These are phyloP conservation scores for Xylaria grammica DNA, from an alignment of 495 filamentous ascomycete species.

Conservation along the genomic window DNA sequence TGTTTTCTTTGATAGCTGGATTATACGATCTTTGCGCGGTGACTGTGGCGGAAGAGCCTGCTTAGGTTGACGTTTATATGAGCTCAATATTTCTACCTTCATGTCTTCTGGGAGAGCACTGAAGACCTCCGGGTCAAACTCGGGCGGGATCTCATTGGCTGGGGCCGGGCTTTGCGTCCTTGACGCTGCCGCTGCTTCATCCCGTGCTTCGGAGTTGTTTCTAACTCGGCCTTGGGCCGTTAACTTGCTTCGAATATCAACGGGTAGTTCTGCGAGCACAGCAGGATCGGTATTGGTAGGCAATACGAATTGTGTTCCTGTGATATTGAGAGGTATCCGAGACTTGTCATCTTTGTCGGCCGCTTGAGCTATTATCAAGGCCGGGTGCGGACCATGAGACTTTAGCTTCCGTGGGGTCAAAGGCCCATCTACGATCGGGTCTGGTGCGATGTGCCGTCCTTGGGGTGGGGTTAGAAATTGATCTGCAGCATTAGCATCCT, in stretches of 20 bases:
- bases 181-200: conserved; percentile 30
- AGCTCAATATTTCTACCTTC: conserved; percentile 75
- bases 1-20: conserved; percentile 55
- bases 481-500: conserved; percentile 23
- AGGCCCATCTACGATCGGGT: conserved; percentile 51
- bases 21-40: conserved; percentile 58
- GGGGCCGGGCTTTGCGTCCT: conserved; percentile 49
- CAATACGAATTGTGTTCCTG: conserved; percentile 87
- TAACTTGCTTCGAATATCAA: conserved; percentile 79
- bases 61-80: conserved; percentile 56
- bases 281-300: conserved; percentile 77
- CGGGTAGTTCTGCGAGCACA: conserved; percentile 77
- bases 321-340: conserved; percentile 72
- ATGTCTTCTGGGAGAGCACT: conserved; percentile 82
- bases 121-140: conserved; percentile 76
- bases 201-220: conserved; percentile 27
- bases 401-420: conserved; percentile 71
- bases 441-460: conserved; percentile 47
- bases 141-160: conserved; percentile 44
- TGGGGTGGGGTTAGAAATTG: conserved; percentile 45
- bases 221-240: conserved; percentile 45
- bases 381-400: conserved; percentile 49
- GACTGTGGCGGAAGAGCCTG: conserved; percentile 61
- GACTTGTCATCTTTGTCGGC: conserved; percentile 62
- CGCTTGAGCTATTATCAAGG: conserved; percentile 58